Conservation (phyloP, 208 protist genomes). For the Giardia duodenalis region DNA sequence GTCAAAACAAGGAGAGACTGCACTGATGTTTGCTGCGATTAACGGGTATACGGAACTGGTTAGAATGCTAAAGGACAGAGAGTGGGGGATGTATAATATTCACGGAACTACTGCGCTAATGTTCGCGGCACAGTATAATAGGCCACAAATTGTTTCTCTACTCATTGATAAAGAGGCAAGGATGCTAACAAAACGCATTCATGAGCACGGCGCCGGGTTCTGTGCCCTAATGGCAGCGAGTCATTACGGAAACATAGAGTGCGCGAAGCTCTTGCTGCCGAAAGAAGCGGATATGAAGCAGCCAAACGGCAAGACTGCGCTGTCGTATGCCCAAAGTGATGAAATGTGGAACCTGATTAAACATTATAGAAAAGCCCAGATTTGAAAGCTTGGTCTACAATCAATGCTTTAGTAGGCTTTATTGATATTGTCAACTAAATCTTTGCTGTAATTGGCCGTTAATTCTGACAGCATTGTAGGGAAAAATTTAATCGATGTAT, state of each 20-base stretch:
- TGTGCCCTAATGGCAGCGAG: background rate
- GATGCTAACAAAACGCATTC: background rate
- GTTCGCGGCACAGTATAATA: background rate
- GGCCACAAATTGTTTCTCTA: background rate
- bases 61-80: background rate
- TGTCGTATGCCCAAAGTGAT: background rate
- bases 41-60: background rate
- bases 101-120: background rate
- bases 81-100: background rate
- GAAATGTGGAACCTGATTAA: background rate
- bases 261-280: background rate
- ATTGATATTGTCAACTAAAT: no score
- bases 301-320: background rate
- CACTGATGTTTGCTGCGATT: background rate
- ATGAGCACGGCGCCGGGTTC: background rate
- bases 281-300: background rate
- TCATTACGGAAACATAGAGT: background rate
- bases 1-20: background rate
- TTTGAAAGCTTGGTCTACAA: no score
- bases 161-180: background rate
- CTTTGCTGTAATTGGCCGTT: no score
- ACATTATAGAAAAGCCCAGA: background rate
- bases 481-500: no score
- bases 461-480: no score
- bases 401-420: no score